Evolutionary conservation across 2,329 filamentous ascomycete species (phyloP).

Genomic region (Aureobasidium vineae): DNA sequence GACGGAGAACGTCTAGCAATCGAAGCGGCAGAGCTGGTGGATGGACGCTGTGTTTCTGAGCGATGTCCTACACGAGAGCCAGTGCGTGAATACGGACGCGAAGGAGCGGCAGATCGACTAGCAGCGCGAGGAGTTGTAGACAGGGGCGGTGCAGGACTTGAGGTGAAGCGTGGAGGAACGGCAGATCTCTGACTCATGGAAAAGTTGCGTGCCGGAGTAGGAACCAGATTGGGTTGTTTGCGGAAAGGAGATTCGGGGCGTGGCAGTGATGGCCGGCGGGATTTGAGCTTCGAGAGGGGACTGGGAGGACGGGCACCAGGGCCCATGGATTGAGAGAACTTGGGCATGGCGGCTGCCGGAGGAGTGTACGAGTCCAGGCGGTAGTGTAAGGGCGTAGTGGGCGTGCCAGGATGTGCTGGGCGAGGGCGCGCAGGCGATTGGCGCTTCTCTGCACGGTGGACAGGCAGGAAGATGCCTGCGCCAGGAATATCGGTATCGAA

Average conservation of each 20-base stretch:
- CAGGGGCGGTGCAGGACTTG: conserved; percentile 59
- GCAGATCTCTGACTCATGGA: conserved; percentile 52
- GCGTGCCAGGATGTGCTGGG: conserved; percentile 62
- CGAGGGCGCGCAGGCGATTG: conserved; percentile 56
- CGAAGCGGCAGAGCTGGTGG: conserved; percentile 51
- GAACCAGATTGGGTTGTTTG: conserved; percentile 55
- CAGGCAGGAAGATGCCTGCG: conserved; percentile 89
- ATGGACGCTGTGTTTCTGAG: conserved; percentile 38
- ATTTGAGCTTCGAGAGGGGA: conserved; percentile 66
- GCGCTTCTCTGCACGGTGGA: conserved; percentile 73
- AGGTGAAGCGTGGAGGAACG: conserved; percentile 59
- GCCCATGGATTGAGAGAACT: conserved; percentile 87
- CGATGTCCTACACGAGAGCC: conserved; percentile 49
- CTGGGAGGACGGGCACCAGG: conserved; percentile 66
- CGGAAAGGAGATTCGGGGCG: conserved; percentile 84
- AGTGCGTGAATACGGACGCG: conserved; percentile 49
- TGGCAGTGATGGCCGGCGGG: conserved; percentile 69
- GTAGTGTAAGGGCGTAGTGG: conserved; percentile 63
- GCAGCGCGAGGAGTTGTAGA: conserved; percentile 42
- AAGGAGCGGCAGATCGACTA: conserved; percentile 48
- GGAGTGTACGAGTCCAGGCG: conserved; percentile 51
- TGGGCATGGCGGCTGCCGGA: conserved; percentile 61
- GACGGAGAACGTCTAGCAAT: conserved; percentile 40
- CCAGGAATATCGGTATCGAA: conserved; percentile 76
- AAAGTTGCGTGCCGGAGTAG: conserved; percentile 58